phyloP scores from a whole-genome alignment of 2,329 filamentous ascomycete genomes.

The Penicillium rolfsii region DNA sequence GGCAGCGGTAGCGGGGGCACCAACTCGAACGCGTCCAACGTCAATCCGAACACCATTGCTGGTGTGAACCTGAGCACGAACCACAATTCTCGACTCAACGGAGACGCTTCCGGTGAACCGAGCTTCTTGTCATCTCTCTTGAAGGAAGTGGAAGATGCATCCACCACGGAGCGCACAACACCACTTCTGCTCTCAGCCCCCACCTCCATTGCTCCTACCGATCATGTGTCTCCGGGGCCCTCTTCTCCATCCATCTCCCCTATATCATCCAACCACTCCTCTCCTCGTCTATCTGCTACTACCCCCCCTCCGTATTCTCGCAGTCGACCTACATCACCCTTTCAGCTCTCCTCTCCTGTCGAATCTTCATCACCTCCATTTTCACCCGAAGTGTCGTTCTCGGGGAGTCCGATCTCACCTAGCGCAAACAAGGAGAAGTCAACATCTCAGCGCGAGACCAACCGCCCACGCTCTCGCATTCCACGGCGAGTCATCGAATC shows the following conservation, averaged over 20 bases:
- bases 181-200: conserved; percentile 38
- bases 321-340: conserved; percentile 40
- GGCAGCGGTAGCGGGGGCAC: background rate
- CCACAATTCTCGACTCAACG: conserved; percentile 35
- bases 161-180: conserved; percentile 34
- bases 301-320: conserved; percentile 44
- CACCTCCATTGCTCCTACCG: conserved; percentile 42
- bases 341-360: conserved; percentile 39
- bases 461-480: conserved; percentile 30
- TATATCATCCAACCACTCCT: conserved; percentile 45
- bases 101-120: conserved; percentile 58
- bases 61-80: background rate
- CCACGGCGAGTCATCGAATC: conserved; percentile 28
- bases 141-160: conserved; percentile 76
- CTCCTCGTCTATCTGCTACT: conserved; percentile 43
- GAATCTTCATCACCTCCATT: conserved; percentile 51
- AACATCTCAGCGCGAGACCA: conserved; percentile 16
- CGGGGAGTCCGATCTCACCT: conserved; percentile 50
- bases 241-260: conserved; percentile 50
- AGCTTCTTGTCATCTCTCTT: conserved; percentile 86
- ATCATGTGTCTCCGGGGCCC: conserved; percentile 44
- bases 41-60: background rate
- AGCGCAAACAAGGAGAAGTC: conserved; percentile 13
- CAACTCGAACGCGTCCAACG: background rate
- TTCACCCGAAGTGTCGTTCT: conserved; percentile 73